Base-by-base conservation (phyloP, 306 rosid species). In the Sophora flavescens region DNA sequence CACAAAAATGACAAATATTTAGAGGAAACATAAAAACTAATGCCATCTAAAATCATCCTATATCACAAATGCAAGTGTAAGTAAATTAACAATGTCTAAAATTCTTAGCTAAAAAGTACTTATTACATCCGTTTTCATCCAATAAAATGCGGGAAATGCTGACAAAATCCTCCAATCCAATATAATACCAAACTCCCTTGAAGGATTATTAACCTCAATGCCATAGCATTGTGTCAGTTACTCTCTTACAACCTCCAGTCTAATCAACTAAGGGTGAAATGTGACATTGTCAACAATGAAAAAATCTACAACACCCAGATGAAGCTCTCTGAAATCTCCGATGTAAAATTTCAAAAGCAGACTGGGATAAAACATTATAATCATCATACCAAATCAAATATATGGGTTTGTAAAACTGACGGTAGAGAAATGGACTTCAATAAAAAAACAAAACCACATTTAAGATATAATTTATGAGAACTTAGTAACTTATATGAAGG, bases 81-180 rank as follows among this genome's bases (percentile, higher is more conserved):
- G 41, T 54, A 35, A 50, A 30, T 45, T 28, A 56, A 63, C 6
- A 41, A 4, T 33, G 13, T 53, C 41, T 42, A 33, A 18, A 63
- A 36, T 6, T 39, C 13, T 62, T 17, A 6, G 62, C 16, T 39
- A 17, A 30, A 45, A 74, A 38, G 63, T 53, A 33, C 56, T 13
- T 26, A 72, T 33, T 53, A 44, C 8, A 2, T 1, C 62, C 69
- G 63, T 70, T 76, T 80, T 28, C 11, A 42, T 63, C 50, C 9
- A 76, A 70, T 56, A 50, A 22, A 42, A 35, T 47, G 74, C 61
- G 54, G 54, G 63, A 44, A 69, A 44, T 47, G 17, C 33, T 75
- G 47, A 35, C 38, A 63, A 58, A 42, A 62, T 68, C 72, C 68
- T 22, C 17, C 62, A 30, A 63, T 22, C 39, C 35, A 80, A 73